Evolutionary conservation across 371 early-diverging fungal genomes (phyloP).

Genomic region (Mortierella sp.): DNA sequence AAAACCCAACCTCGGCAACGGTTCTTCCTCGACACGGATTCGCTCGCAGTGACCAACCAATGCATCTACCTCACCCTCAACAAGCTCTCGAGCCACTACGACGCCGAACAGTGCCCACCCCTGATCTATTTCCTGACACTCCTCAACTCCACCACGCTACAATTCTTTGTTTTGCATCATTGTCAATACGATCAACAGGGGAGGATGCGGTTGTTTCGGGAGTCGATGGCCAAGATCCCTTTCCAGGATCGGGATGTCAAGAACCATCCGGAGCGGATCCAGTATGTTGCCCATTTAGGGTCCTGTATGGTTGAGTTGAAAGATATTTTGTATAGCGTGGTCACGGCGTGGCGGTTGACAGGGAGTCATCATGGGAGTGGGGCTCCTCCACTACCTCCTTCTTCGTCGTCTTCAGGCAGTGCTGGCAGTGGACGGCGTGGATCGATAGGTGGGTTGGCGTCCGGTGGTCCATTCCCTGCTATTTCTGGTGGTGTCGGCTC

Average conservation of each 20-base stretch:
- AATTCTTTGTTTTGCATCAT: conserved; percentile 65
- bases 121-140: conserved; percentile 67
- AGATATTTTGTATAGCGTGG: conserved; percentile 30
- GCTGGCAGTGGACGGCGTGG: background rate
- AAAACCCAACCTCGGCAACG: conserved; percentile 71
- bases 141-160: conserved; percentile 69
- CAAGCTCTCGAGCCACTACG: conserved; percentile 20
- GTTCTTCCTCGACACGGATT: conserved; percentile 65
- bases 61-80: conserved; percentile 73
- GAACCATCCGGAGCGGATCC: conserved; percentile 16
- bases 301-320: conserved; percentile 47
- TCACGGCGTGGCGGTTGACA: conserved; percentile 39
- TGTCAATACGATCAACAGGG: conserved; percentile 77
- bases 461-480: background rate
- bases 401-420: background rate
- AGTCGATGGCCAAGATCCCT: conserved; percentile 75
- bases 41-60: conserved; percentile 66
- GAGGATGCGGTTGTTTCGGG: conserved; percentile 72
- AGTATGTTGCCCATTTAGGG: conserved; percentile 45
- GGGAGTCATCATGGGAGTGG: conserved; percentile 8
- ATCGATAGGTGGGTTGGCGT: background rate
- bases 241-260: conserved; percentile 62
- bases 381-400: no score
- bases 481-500: background rate
- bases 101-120: conserved; percentile 22